phyloP scores from a whole-genome alignment of 2,329 filamentous ascomycete species.

The Phyllosticta paracitricarpa region DNA sequence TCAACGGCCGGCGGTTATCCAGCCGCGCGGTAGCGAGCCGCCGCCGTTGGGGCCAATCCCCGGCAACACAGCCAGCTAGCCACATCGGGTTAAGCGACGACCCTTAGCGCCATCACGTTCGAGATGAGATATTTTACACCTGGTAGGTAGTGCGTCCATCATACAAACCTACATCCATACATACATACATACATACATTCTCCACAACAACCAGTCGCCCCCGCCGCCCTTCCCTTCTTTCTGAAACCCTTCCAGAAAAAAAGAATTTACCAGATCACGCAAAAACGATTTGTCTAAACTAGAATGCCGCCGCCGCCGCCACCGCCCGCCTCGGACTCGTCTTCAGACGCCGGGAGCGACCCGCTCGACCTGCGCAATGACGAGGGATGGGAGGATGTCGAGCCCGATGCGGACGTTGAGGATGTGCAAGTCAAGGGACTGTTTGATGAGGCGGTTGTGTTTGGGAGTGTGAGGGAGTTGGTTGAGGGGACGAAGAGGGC shows the following conservation, averaged over 20 bases:
- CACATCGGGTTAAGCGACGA: neutral
- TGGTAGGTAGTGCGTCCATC: neutral
- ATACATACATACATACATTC: neutral
- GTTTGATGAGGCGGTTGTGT: slow-evolving; percentile 26
- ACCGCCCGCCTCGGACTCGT: neutral
- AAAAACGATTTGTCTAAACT: neutral
- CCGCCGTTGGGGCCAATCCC: no score
- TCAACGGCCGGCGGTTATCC: no score
- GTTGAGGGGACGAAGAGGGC: slow-evolving; percentile 27
- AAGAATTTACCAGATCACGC: no score
- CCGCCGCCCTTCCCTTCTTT: no score
- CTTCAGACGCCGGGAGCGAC: slow-evolving; percentile 3
- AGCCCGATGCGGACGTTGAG: slow-evolving; percentile 24
- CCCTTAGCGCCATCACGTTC: neutral
- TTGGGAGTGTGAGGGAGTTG: slow-evolving; percentile 21
- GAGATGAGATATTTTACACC: neutral
- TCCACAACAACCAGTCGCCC: neutral
- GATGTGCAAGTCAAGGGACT: slow-evolving; percentile 29
- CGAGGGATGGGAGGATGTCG: slow-evolving; percentile 36
- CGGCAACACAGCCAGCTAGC: neutral
- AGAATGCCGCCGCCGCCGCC: neutral
- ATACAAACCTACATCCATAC: no score
- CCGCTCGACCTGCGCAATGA: slow-evolving; percentile 19
- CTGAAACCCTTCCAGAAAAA: neutral
- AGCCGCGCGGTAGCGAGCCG: no score